Conservation (phyloP, 2,329 filamentous ascomycete species). For the Ophiostoma australiae region DNA sequence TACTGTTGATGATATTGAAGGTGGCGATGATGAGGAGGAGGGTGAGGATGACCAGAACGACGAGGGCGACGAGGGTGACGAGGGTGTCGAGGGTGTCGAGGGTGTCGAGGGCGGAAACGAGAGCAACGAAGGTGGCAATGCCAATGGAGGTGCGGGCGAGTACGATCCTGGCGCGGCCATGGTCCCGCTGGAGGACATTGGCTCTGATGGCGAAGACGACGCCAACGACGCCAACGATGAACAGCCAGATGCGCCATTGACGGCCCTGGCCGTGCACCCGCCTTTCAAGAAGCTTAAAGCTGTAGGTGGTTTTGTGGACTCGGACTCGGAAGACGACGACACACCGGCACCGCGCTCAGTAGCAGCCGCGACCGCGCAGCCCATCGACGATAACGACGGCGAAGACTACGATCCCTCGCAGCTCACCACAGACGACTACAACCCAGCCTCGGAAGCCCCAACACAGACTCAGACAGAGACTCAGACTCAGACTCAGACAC, state of each 20-base stretch:
- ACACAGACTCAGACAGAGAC: background rate
- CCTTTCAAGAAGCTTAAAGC: conserved; percentile 54
- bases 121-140: background rate
- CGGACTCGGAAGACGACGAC: conserved; percentile 50
- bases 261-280: conserved; percentile 32
- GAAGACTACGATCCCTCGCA: conserved; percentile 23
- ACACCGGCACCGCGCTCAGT: background rate
- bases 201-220: background rate
- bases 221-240: conserved; percentile 13
- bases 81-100: conserved; percentile 40
- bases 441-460: conserved; percentile 8
- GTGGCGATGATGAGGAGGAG: conserved; percentile 45
- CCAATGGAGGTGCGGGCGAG: background rate
- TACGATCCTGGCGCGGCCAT: conserved; percentile 12
- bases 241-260: conserved; percentile 30
- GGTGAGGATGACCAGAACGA: conserved; percentile 51
- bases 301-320: conserved; percentile 56
- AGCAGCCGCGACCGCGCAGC: background rate
- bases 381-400: conserved; percentile 10
- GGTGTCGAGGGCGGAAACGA: conserved; percentile 28
- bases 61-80: conserved; percentile 27
- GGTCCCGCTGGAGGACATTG: conserved; percentile 5
- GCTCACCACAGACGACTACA: conserved; percentile 28
- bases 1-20: conserved; percentile 37
- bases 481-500: background rate